Evolutionary conservation across 192 early-diverging fungal species (phyloP), one percentile per base, ranked within the genome.

Genomic region (Lobosporangium transversale): DNA sequence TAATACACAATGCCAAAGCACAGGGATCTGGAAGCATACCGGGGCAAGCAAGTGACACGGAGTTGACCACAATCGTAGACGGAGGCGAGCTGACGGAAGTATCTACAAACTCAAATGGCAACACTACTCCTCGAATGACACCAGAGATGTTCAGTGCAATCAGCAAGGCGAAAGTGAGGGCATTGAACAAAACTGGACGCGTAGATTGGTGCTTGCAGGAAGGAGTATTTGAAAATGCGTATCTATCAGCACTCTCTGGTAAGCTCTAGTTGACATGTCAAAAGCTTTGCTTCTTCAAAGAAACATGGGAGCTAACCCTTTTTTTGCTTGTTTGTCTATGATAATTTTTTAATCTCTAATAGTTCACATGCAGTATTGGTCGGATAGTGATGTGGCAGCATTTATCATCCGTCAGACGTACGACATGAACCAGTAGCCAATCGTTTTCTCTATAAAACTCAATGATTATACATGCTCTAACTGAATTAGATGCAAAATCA

Each of bases 401-500:
- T 91, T 91, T 57, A 85, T 91, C 24, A 69, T 91, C 18, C 70
- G 79, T 18, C 88, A 91, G 56, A 78, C 87, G 8, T 86, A 90
- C 50, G 65, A 76, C 31, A 66, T 66, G 63, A 7, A 49, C 53
- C n/a, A n/a, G n/a, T n/a, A n/a, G n/a, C n/a, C n/a, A n/a, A n/a
- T n/a, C n/a, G n/a, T n/a, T n/a, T n/a, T n/a, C n/a, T n/a, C n/a
- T n/a, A n/a, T n/a, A n/a, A n/a, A n/a, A n/a, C n/a, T n/a, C n/a
- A n/a, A n/a, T n/a, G n/a, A n/a, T n/a, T n/a, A n/a, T n/a, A n/a
- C n/a, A n/a, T n/a, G n/a, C n/a, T n/a, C n/a, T n/a, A n/a, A n/a
- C n/a, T n/a, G n/a, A n/a, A n/a, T n/a, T n/a, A n/a, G n/a, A n/a
- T n/a, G n/a, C n/a, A n/a, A n/a, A n/a, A n/a, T n/a, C n/a, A n/a